Base-by-base conservation (phyloP, 2,329 filamentous ascomycete genomes). In the Blastomyces emzantsi region DNA sequence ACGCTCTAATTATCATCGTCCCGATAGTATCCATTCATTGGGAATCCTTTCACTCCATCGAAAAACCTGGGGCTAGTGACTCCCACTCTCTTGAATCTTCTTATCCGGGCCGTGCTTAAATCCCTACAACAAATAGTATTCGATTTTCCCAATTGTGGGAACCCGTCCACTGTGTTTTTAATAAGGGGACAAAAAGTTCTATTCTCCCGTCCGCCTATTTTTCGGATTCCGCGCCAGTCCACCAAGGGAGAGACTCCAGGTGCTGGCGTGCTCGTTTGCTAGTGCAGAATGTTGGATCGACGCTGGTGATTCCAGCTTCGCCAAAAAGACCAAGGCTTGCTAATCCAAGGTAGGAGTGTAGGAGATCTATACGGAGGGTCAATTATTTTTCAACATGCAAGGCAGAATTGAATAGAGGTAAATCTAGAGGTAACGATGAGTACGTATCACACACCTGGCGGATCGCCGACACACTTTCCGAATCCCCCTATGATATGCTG, bases 341-440 rank as follows among this genome's bases (percentile, higher is more conserved):
- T 43, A 97, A 82, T 0, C 92, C 94, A 39, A 97, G 83, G 73
- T 92, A 97, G 0, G 89, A 90, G 73, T 99, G 94, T 69, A 96
- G 90, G 33, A 97, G 81, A 76, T 90, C 88, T 77, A 77, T 73
- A 61, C 56, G 58, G 28, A 80, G 75, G 19, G 77, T 79, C 1
- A 79, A 75, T 36, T 4, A 77, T 71, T 5, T 57, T 36, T 11
- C 19, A 51, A 28, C 36, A 28, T 25, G 22, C 30, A 36, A 19
- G 52, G 4, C 28, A 1, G 9, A 55, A 17, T 55, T 17, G 11
- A 30, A 68, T 81, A 79, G 3, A 78, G 77, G n/a, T 1, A 15
- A 78, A 78, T 11, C 73, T 13, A 28, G 57, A 39, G 15, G 54
- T 62, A 58, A 60, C 30, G 13, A 41, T 9, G 61, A 9, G 45